phyloP scores from a whole-genome alignment of 768 basidiomycete species.

The Podaxis pistillaris region DNA sequence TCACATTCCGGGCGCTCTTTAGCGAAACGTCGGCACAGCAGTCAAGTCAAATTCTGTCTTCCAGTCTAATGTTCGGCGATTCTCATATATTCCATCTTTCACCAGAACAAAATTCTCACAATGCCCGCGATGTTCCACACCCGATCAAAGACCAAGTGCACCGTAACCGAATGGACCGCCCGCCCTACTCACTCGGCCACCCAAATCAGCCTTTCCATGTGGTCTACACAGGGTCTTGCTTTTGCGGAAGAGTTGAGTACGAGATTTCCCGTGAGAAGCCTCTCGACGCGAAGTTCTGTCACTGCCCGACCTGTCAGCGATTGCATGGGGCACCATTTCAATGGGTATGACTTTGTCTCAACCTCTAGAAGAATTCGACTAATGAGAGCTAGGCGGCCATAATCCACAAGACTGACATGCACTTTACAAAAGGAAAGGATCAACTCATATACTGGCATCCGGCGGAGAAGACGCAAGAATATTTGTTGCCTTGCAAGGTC shows the following conservation, averaged over 20 bases:
- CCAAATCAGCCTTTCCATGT: background rate
- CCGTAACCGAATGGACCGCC: slow-evolving; percentile 9
- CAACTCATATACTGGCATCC: slow-evolving; percentile 13
- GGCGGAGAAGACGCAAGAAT: background rate
- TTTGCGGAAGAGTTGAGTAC: background rate
- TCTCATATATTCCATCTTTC: background rate
- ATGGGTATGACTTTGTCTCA: slow-evolving; percentile 9
- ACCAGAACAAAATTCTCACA: background rate
- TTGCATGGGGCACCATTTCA: slow-evolving; percentile 18
- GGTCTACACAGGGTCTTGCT: slow-evolving; percentile 2
- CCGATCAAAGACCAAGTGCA: slow-evolving; percentile 4
- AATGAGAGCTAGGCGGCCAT: slow-evolving; percentile 11
- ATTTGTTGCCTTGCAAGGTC: slow-evolving; percentile 13
- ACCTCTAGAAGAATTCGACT: too few species aligned
- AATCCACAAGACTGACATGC: slow-evolving; percentile 14
- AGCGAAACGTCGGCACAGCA: too few species aligned
- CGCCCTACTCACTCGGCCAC: background rate
- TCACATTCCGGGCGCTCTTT: too few species aligned
- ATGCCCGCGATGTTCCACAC: background rate
- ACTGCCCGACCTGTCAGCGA: slow-evolving; percentile 14
- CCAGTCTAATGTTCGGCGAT: too few species aligned
- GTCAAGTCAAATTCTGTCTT: too few species aligned
- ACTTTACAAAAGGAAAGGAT: slow-evolving; percentile 10
- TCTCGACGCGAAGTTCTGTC: slow-evolving; percentile 16
- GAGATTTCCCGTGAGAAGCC: slow-evolving; percentile 9